Conservation (phyloP, 1,284 basidiomycete genomes). For the Heterobasidion annosum region DNA sequence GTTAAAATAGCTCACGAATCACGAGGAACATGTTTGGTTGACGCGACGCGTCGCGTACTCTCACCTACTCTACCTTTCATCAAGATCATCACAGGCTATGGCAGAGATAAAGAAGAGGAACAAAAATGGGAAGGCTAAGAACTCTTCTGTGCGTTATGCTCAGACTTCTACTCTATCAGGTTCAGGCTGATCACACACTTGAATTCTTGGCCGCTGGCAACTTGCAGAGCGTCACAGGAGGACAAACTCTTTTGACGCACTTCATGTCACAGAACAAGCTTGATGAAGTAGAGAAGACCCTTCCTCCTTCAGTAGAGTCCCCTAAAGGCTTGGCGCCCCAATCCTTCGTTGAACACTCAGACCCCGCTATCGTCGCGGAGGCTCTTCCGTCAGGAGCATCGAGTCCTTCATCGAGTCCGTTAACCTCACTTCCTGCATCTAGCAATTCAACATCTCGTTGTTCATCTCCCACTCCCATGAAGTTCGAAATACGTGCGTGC, state of each 20-base stretch:
- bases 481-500: neutral
- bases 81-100: neutral
- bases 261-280: neutral
- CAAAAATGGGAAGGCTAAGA: neutral
- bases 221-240: neutral
- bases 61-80: neutral
- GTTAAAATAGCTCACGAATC: too few species aligned
- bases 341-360: neutral
- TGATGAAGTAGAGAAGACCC: neutral
- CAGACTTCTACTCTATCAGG: neutral
- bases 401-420: neutral
- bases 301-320: neutral
- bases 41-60: slow-evolving; percentile 2
- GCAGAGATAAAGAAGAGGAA: neutral
- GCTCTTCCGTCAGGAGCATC: neutral
- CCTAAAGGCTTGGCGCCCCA: neutral
- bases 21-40: neutral
- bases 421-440: neutral
- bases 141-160: neutral
- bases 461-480: neutral
- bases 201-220: neutral
- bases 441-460: neutral
- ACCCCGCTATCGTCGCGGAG: neutral
- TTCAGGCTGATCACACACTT: neutral
- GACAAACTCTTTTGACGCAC: neutral